A percentile compares a stretch with the other conserved stretches of the same genome.
Evolutionary conservation across 441 rosid genomes (phyloP).

Genomic region (Populus hybrid): DNA sequence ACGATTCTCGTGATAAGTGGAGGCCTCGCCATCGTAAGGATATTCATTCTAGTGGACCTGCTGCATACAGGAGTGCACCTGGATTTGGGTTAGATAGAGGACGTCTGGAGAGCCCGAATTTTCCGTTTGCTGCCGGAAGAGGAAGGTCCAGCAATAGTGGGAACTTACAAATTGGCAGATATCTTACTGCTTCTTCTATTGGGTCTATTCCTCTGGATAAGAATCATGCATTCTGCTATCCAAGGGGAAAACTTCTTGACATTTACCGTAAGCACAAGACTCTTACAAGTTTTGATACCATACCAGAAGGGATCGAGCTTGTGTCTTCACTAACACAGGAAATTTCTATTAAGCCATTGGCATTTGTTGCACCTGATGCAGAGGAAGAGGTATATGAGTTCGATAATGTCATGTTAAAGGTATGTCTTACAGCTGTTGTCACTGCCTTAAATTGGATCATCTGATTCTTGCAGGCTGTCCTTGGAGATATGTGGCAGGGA

Average conservation of each 20-base stretch:
- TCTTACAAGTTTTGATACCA: constrained; percentile 31
- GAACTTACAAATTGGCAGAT: constrained; percentile 27
- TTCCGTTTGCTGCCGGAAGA: constrained; percentile 51
- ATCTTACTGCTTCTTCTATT: constrained; percentile 23
- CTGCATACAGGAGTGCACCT: constrained; percentile 34
- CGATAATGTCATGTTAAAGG: background rate
- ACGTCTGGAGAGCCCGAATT: constrained; percentile 47
- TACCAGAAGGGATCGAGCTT: constrained; percentile 53
- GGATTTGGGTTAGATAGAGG: constrained; percentile 85
- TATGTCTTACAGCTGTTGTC: background rate
- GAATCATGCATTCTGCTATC: constrained; percentile 42
- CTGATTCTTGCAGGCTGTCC: constrained; percentile 40
- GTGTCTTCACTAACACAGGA: constrained; percentile 40
- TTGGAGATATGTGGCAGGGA: constrained; percentile 67
- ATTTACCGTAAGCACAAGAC: constrained; percentile 59
- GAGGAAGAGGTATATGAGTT: constrained; percentile 58
- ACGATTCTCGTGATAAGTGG: constrained; percentile 95
- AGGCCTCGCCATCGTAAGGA: constrained; percentile 31
- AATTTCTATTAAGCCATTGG: constrained; percentile 51
- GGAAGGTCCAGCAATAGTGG: constrained; percentile 46
- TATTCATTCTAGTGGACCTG: constrained; percentile 23
- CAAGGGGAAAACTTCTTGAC: constrained; percentile 87
- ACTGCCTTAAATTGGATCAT: background rate
- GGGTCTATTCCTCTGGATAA: constrained; percentile 25
- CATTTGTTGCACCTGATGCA: constrained; percentile 66